Percentiles rank a stretch among this genome's conserved stretches.
phyloP scores from a whole-genome alignment of 2,329 filamentous ascomycete species.

The Pseudogymnoascus pannorum region DNA sequence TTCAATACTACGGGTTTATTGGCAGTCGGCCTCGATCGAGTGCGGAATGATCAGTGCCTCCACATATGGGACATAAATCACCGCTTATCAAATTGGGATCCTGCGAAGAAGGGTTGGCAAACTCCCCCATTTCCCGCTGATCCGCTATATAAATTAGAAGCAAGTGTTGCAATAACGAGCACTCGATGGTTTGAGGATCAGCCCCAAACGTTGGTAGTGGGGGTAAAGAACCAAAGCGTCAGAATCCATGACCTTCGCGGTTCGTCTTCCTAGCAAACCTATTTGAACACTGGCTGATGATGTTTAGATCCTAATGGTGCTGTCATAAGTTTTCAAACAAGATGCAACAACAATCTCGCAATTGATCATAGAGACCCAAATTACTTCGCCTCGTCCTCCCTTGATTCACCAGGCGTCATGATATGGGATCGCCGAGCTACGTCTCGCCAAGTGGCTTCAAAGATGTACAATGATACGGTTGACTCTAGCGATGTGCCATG shows the following conservation, averaged over 20 bases:
- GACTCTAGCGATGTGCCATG: conserved; percentile 56
- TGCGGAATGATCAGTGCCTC: conserved; percentile 73
- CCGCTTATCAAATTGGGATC: conserved; percentile 44
- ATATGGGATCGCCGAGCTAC: conserved; percentile 71
- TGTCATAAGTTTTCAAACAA: conserved; percentile 55
- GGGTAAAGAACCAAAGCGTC: conserved; percentile 67
- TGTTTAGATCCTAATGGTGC: conserved; percentile 41
- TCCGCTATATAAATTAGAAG: conserved; percentile 52
- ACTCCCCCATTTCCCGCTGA: conserved; percentile 30
- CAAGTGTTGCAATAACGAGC: conserved; percentile 69
- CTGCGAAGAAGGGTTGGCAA: conserved; percentile 39
- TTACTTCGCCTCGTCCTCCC: conserved; percentile 73
- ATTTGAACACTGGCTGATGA: conserved; percentile 17
- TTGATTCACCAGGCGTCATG: conserved; percentile 66
- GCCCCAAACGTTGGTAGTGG: conserved; percentile 67
- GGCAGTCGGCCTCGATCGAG: conserved; percentile 72
- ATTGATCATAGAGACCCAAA: conserved; percentile 76
- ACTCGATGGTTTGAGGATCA: conserved; percentile 75
- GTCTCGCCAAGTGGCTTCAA: conserved; percentile 44
- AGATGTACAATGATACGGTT: conserved; percentile 48
- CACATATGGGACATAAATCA: conserved; percentile 74
- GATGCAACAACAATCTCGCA: conserved; percentile 63
- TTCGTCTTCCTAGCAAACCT: conserved; percentile 30
- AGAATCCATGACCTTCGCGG: conserved; percentile 73
- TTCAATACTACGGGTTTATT: conserved; percentile 67